Conservation (phyloP, 257 asterid species). For the Solanum sitiens region DNA sequence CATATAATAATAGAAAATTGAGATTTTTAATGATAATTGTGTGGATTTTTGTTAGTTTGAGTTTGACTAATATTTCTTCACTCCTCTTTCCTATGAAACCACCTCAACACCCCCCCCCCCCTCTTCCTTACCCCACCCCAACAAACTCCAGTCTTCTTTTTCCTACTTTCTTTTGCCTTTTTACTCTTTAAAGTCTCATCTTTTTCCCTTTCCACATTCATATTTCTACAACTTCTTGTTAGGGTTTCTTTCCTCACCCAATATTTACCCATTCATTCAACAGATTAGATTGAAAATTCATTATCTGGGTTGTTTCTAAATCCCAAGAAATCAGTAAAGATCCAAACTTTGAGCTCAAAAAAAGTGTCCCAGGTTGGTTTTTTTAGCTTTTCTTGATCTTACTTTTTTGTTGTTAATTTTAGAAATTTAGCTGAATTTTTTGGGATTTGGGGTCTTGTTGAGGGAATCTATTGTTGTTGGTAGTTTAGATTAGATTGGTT, state of each 20-base stretch:
- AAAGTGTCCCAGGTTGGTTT: background rate
- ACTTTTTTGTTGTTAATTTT: background rate
- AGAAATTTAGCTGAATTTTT: background rate
- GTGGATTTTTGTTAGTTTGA: conserved; percentile 28
- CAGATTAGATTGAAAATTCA: background rate
- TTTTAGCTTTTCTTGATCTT: background rate
- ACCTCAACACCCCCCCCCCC: background rate
- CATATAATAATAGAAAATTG: conserved; percentile 5
- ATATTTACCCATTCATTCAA: background rate
- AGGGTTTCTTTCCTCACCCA: conserved; percentile 26
- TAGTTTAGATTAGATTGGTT: background rate
- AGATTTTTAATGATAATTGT: background rate
- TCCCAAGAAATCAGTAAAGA: conserved; percentile 11
- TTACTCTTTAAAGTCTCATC: conserved; percentile 15
- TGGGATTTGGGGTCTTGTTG: background rate
- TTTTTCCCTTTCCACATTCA: conserved; percentile 31
- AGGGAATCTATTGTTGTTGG: background rate
- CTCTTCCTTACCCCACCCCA: background rate
- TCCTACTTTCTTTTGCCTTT: conserved; percentile 2
- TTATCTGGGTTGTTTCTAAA: background rate
- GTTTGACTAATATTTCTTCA: conserved; percentile 40
- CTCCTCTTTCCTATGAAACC: conserved; percentile 1
- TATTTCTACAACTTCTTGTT: conserved; percentile 29
- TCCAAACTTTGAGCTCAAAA: conserved; percentile 6
- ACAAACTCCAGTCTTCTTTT: background rate